Percentiles rank a stretch among this genome's conserved stretches.
phyloP scores from a whole-genome alignment of 2,329 filamentous ascomycete genomes.

The Pyrenophora graminea region DNA sequence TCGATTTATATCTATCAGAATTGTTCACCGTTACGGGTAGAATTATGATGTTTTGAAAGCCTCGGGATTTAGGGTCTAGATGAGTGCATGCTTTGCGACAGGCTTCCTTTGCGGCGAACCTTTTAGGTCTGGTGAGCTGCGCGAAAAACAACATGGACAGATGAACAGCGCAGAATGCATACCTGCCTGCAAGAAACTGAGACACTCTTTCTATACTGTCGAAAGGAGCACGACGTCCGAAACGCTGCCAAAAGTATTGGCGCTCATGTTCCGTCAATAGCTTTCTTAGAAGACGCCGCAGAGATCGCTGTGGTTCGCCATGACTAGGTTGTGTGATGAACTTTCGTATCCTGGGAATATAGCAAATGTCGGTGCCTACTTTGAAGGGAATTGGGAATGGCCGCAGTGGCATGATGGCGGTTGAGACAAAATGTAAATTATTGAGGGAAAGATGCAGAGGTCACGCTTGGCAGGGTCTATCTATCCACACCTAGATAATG shows the following conservation, averaged over 20 bases:
- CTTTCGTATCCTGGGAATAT: constrained; percentile 65
- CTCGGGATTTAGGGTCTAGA: constrained; percentile 23
- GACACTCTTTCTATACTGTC: constrained; percentile 25
- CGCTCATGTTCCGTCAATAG: constrained; percentile 41
- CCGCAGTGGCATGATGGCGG: constrained; percentile 46
- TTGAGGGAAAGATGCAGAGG: background rate
- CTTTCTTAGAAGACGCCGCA: constrained; percentile 28
- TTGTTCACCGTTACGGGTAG: constrained; percentile 22
- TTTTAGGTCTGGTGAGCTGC: constrained; percentile 20
- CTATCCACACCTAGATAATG: background rate
- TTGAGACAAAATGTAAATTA: background rate
- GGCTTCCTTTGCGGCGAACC: constrained; percentile 59
- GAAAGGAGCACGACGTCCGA: constrained; percentile 16
- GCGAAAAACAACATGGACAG: background rate
- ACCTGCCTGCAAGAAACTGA: constrained; percentile 45
- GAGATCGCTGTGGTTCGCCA: constrained; percentile 5
- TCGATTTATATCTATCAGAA: constrained; percentile 16
- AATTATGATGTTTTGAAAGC: constrained; percentile 49
- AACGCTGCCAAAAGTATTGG: constrained; percentile 37
- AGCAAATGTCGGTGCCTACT: constrained; percentile 80
- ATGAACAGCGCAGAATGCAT: constrained; percentile 3
- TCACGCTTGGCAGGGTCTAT: background rate
- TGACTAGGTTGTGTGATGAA: constrained; percentile 53
- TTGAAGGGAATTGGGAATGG: constrained; percentile 68
- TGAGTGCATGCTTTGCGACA: constrained; percentile 51